Evolutionary conservation across 2,329 filamentous ascomycete species (phyloP), one percentile per base, ranked within the genome.

Genomic region (Fusarium ramigenum): DNA sequence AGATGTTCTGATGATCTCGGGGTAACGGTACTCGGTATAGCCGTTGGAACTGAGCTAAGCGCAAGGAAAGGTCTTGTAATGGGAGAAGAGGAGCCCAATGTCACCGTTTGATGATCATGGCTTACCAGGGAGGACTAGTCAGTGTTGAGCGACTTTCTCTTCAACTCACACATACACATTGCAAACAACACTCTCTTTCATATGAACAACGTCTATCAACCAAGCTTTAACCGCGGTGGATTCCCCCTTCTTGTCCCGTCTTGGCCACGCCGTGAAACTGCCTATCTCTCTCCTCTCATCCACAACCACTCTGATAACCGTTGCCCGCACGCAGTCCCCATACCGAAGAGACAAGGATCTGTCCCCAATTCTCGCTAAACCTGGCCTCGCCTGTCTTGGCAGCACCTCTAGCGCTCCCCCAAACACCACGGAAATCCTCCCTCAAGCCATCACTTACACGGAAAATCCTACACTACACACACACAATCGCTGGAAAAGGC

Each of bases 241-340:
- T 59, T 49, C 30, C 15, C 28, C 61, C 58, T 59, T 28, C 47
- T 34, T 46, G 32, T 50, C 57, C 63, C 61, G 61, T 44, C 56
- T 52, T 36, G 66, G 47, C 70, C 62, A 60, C 69, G 42, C 60
- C 67, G 68, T 53, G 49, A 60, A 74, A 70, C 63, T 70, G 70
- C 73, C 70, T 75, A 76, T 75, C 56, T 59, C n/a, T 36, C 28
- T 36, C 23, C 63, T 71, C 49, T 34, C 28, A 9, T 21, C 21
- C 47, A 34, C 34, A 25, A 36, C 39, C 43, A 43, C 44, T 54
- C n/a, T 67, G 66, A 69, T 69, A 70, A 70, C 47, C 46, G 23
- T 69, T 69, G 52, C 59, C 59, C 52, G 25, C 59, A 69, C 52
- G 25, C 59, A 69, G 19, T 32, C 34, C 16, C 42, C 60, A 39